A percentile compares a stretch with the other conserved stretches of the same genome.
Evolutionary conservation across 352 stramenopile genomes (phyloP).

Genomic region (Phytopythium chamaehyphon): DNA sequence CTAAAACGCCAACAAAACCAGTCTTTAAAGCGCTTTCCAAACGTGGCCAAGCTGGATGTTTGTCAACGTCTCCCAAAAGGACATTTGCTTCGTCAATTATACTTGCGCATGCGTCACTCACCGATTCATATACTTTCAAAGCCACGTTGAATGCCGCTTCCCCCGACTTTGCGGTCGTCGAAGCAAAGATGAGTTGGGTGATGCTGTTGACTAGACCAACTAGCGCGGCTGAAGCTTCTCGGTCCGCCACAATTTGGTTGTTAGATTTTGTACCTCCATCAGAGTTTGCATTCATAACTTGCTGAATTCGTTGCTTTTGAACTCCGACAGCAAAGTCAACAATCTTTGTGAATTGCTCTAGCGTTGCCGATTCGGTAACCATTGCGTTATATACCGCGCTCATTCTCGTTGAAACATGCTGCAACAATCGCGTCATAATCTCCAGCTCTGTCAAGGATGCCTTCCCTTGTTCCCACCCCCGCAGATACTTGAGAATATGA

Average conservation of each 20-base stretch:
- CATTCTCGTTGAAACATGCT: constrained; percentile 30
- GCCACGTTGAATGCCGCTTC: constrained; percentile 14
- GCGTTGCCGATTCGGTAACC: constrained; percentile 14
- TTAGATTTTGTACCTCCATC: neutral
- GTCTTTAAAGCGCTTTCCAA: constrained; percentile 22
- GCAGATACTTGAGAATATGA: constrained; percentile 36
- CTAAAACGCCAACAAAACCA: constrained; percentile 34
- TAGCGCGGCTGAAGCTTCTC: constrained; percentile 26
- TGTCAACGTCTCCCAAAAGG: constrained; percentile 8
- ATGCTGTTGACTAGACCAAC: constrained; percentile 46
- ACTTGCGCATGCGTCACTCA: constrained; percentile 19
- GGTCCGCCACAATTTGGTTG: neutral
- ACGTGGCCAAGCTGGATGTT: constrained; percentile 10
- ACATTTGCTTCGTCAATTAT: constrained; percentile 18
- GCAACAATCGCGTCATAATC: constrained; percentile 37
- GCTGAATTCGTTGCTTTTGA: constrained; percentile 23
- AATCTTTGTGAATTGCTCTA: constrained; percentile 26
- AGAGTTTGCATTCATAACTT: neutral
- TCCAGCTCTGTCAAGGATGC: constrained; percentile 34
- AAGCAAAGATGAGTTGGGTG: constrained; percentile 31
- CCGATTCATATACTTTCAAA: constrained; percentile 17
- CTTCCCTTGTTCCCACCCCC: constrained; percentile 25
- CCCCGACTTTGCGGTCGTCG: neutral
- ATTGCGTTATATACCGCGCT: constrained; percentile 31
- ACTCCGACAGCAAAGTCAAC: constrained; percentile 32